Base-by-base conservation (phyloP, 176 grass and related monocot species). In the Saccharum spontaneum region DNA sequence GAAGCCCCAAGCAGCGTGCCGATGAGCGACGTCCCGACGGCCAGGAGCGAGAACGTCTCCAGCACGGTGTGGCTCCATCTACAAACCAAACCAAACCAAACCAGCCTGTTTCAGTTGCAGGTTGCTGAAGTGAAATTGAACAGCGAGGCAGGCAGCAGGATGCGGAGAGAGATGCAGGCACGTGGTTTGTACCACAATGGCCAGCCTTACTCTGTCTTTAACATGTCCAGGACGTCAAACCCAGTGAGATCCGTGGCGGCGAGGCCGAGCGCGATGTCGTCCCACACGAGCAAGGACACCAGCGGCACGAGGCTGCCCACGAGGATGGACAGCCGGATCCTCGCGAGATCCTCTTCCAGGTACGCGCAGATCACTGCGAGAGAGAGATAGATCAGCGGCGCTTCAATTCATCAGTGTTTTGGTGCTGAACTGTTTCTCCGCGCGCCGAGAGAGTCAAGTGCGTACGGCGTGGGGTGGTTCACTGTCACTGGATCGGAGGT, bases 331-430 rank as follows among this genome's bases (percentile, higher is more conserved):
- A 94, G 69, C 76, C 86, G 89, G 48, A 94, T 94, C 84, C 92
- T 87, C 3, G 20, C 80, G 1, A 97, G 83, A 89, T 94, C 90
- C 68, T 92, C 86, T 59, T 82, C 88, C 18, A 94, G 92, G 87
- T 94, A 97, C 69, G 90, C 94, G 55, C 92, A 97, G 37, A 97
- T 92, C 69, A 97, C 92, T 94, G 88, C 1, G n/a, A 20, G 15
- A 15, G 45, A 48, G 4, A 54, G 50, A 52, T 52, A 17, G 49
- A 52, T 52, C 50, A 3, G 50, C 50, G 50, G 50, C 50, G 50
- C 16, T 54, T 20, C 28, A 28, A 28, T 28, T 28, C 50, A 52
- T 52, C 49, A 7, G 49, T 50, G 13, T 12, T 49, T 49, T 49
- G 46, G 14, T 16, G 48, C 48, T 50, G 48, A 50, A 50, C 48